A percentile compares a stretch with the other conserved stretches of the same genome.
phyloP scores from a whole-genome alignment of 2,329 filamentous ascomycete genomes.

The Dendryphion nanum region DNA sequence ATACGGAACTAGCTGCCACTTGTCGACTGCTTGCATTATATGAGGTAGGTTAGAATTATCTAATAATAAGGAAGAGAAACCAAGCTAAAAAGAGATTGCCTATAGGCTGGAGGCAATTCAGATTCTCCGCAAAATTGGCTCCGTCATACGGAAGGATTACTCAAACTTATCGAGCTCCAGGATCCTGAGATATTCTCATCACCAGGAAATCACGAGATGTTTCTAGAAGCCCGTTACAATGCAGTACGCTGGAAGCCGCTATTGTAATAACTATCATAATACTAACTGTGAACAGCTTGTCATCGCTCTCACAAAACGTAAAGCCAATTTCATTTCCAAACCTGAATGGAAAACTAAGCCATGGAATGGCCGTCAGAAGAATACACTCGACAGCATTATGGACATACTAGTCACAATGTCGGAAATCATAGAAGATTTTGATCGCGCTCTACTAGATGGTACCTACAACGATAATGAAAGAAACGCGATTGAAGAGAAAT shows the following conservation, averaged over 20 bases:
- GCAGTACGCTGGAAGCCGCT: slow-evolving; percentile 6
- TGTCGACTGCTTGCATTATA: slow-evolving; percentile 12
- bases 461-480: too few relatives aligned
- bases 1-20: slow-evolving; percentile 5
- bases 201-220: slow-evolving; percentile 6
- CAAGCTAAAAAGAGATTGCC: slow-evolving; percentile 1
- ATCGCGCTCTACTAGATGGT: slow-evolving; percentile 1
- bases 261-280: neutral
- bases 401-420: slow-evolving; percentile 9
- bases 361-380: slow-evolving; percentile 7
- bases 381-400: slow-evolving; percentile 5
- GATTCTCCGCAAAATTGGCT: slow-evolving; percentile 9
- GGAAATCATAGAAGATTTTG: slow-evolving; percentile 9
- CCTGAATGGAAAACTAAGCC: slow-evolving; percentile 12
- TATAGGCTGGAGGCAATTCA: slow-evolving; percentile 8
- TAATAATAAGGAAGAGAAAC: neutral
- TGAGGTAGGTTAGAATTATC: slow-evolving; percentile 14
- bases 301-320: slow-evolving; percentile 6
- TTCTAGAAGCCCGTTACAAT: slow-evolving; percentile 8
- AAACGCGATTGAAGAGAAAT: slow-evolving; percentile 1
- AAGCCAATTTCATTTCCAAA: slow-evolving; percentile 6
- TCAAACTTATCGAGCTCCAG: slow-evolving; percentile 5
- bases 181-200: slow-evolving; percentile 5
- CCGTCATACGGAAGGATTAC: slow-evolving; percentile 10
- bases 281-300: slow-evolving; percentile 6